Conservation (phyloP, 108 stramenopile species). For the Fistulifera solaris region DNA sequence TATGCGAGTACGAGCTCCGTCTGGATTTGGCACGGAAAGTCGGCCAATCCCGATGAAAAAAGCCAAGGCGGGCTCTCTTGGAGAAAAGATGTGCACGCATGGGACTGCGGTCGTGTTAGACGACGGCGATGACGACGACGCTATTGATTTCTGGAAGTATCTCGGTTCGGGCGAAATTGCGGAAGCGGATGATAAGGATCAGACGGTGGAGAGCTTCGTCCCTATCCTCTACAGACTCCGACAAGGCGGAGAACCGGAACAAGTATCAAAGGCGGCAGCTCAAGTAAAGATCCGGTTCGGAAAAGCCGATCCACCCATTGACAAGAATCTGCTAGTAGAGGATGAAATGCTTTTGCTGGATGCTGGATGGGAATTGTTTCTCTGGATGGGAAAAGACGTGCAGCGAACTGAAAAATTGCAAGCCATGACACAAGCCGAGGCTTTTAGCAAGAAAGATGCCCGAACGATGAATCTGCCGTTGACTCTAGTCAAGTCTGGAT, state of each 20-base stretch:
- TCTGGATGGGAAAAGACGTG: conserved; percentile 73
- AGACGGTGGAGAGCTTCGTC: conserved; percentile 16
- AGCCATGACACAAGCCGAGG: conserved; percentile 42
- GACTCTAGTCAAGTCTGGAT: conserved; percentile 30
- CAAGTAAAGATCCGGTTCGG: conserved; percentile 10
- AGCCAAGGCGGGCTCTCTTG: conserved; percentile 13
- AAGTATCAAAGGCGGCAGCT: conserved; percentile 29
- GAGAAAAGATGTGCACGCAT: conserved; percentile 28
- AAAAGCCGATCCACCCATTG: conserved; percentile 1
- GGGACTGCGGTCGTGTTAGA: conserved; percentile 26
- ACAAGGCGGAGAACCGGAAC: conserved; percentile 22
- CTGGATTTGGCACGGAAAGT: conserved; percentile 59
- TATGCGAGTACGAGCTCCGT: conserved; percentile 59
- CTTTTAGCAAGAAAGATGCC: conserved; percentile 21
- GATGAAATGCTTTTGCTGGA: conserved; percentile 67
- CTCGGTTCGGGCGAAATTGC: conserved; percentile 60
- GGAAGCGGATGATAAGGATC: conserved; percentile 29
- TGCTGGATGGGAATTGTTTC: conserved; percentile 52
- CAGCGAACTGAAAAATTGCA: conserved; percentile 51
- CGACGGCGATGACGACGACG: conserved; percentile 38
- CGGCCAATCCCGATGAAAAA: conserved; percentile 25
- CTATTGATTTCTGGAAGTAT: conserved; percentile 71
- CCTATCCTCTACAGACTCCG: conserved; percentile 41
- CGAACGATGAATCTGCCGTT: conserved; percentile 26
- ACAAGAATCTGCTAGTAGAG: conserved; percentile 21